Base-by-base conservation (phyloP, 2,329 filamentous ascomycete species). In the Rhynchosporium agropyri region DNA sequence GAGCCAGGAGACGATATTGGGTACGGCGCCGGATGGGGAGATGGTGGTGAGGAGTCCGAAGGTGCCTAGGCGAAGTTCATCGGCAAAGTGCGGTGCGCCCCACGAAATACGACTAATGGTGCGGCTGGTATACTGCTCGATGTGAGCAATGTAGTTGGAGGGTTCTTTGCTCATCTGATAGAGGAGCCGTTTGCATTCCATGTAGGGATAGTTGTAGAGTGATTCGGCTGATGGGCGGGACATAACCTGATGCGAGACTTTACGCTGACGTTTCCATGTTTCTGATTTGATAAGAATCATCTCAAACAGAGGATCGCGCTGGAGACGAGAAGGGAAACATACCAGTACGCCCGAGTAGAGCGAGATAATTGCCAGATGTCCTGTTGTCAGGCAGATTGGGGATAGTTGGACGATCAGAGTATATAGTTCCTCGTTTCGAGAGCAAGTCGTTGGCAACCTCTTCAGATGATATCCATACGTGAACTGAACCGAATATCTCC, bases 381-480 rank as follows among this genome's bases (percentile, higher is more conserved):
- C 78, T 73, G 66, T 81, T 81, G 62, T 81, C 76, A 2, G 79
- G 78, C 6, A 81, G 73, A 65, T 81, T 81, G 28, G 79, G 77
- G 31, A 81, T 81, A 60, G 73, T 67, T 0, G 79, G 79, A 1
- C 80, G 76, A 65, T 81, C 79, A n/a, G 79, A 81, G 69, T 81
- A 81, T 66, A 78, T 79, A 33, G 69, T 60, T 2, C 77, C 76
- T 15, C 78, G 70, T 43, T 76, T 75, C 20, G 79, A 74, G 4
- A 82, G 73, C 4, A 82, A 71, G 55, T 82, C 79, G 42, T 78
- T 73, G 29, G 79, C 79, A n/a, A 81, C 70, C 46, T 74, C 63
- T 66, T 81, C 79, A 1, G 77, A 78, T 8, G 79, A 79, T 58
- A 81, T 81, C 79, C 79, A 81, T 51, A 82, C 76, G 64, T 81